Base-by-base conservation (phyloP, 768 basidiomycete species). In the Megacollybia marginata region DNA sequence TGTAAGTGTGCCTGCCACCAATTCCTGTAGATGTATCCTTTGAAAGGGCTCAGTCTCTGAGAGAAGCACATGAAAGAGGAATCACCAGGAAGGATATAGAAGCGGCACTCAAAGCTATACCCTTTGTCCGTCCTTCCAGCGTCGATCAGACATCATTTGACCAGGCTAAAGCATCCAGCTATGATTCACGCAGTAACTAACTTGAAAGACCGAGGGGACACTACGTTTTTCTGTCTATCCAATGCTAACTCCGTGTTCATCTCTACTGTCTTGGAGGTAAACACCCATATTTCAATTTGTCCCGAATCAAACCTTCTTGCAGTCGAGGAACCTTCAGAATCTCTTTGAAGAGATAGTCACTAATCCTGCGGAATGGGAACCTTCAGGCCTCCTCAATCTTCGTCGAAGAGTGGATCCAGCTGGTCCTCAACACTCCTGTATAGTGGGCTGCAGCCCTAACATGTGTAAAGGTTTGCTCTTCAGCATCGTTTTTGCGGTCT, bases 211-310 rank as follows among this genome's bases (percentile, higher is more conserved):
- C 70, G 76, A 13, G 61, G 76, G 12, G 74, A 73, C n/a, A 81
- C 87, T 7, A 88, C 86, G 4, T 85, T 97, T 66, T 74, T 97
- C 57, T 90, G 91, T 62, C 76, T 99, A 42, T 97, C 95, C 51
- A 98, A 96, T 65, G 84, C 95, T 43, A 99, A 99, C 67, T 73
- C 78, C 1, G 80, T 96, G 48, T 98, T 89, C 71, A 98, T 97
- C 62, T 72, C 79, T 19, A 92, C 90, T 6, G 94, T 97, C 57
- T 74, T 96, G 46, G 74, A 90, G 75, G 93, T 87, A 12, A 28
- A 15, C 31, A 3, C 34, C 15, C 19, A 6, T 11, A 28, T n/a
- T 32, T 45, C 15, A 8, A 20, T 46, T 15, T 44, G n/a, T 19
- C 44, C 23, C 2, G 8, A 40, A 44, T 16, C 23, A 28, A 28